Evolutionary conservation across 176 grass and related monocot genomes (phyloP), one percentile per base, ranked within the genome.

Genomic region (Carex kokanica): DNA sequence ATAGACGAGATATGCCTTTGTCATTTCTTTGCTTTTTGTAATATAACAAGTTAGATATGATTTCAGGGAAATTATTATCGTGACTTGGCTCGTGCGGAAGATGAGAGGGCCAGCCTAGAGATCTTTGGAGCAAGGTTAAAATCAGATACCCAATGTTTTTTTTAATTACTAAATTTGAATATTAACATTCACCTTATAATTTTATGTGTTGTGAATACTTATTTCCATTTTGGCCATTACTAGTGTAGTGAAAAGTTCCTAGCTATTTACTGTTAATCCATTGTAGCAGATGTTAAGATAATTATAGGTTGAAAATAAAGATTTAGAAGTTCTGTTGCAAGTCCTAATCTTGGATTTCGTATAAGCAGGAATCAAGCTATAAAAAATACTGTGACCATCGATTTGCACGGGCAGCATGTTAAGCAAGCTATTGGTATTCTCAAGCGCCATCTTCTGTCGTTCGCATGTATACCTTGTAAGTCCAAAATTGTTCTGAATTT

Each of bases 331-430:
- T 12, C 8, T 17, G 3, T 62, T 55, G n/a, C 18, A 21, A 64
- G 5, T 4, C 18, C 66, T 80, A 72, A 57, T 47, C 38, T 84
- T 83, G 55, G 41, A 55, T 29, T 70, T 79, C 24, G 60, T 82
- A 14, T 80, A 78, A 85, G 86, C 88, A 99, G 96, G 82, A 98
- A 98, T 58, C 90, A 88, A 78, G 85, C 91, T 74, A 98, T 98
- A 83, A 98, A 77, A 0, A 98, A 98, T 23, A 95, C 84, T 0
- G 79, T 98, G 14, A 98, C 96, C 64, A 95, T 98, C 6, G 96
- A 98, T 80, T 68, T 98, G 65, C 96, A 98, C 53, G 96, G 96
- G 29, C 92, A 95, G 80, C 96, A 98, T 91, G 84, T 93, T 24
- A 88, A 98, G 69, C 87, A 90, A 91, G 96, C 93, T 49, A 95